Evolutionary conservation across 1,139 yeast species (phyloP).

Genomic region (Candida pseudoviswanathii): DNA sequence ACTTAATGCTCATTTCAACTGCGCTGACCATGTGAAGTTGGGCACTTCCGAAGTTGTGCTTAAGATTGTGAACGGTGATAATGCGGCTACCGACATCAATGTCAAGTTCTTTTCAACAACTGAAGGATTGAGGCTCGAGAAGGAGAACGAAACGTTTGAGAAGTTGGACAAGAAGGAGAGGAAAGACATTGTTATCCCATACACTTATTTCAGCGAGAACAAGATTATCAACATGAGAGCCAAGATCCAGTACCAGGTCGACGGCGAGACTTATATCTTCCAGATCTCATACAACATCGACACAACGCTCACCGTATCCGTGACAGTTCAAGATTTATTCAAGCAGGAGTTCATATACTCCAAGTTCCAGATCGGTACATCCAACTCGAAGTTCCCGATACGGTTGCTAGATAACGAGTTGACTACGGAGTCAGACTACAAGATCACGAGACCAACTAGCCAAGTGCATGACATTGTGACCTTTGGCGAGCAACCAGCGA

Average conservation of each 20-base stretch:
- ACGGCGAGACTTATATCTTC: slow-evolving; percentile 25
- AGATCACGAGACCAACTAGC: slow-evolving; percentile 29
- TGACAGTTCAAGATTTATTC: slow-evolving; percentile 78
- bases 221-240: slow-evolving; percentile 32
- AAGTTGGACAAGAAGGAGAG: slow-evolving; percentile 21
- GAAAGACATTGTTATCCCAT: slow-evolving; percentile 24
- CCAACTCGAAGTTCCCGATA: slow-evolving; percentile 54
- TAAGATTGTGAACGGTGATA: slow-evolving; percentile 23
- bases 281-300: slow-evolving; percentile 40
- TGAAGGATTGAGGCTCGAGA: slow-evolving; percentile 19
- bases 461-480: slow-evolving; percentile 43
- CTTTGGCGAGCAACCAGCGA: slow-evolving; percentile 69
- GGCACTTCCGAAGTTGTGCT: slow-evolving; percentile 26
- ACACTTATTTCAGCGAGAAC: slow-evolving; percentile 26
- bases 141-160: slow-evolving; percentile 20
- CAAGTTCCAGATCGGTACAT: slow-evolving; percentile 67
- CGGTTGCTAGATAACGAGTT: slow-evolving; percentile 51
- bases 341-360: slow-evolving; percentile 58
- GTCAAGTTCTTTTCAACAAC: slow-evolving; percentile 20
- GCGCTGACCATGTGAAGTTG: slow-evolving; percentile 21
- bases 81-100: slow-evolving; percentile 17
- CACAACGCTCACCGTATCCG: slow-evolving; percentile 59
- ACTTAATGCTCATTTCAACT: slow-evolving; percentile 25
- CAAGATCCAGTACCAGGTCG: slow-evolving; percentile 29
- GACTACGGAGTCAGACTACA: slow-evolving; percentile 36